A percentile compares a stretch with the other conserved stretches of the same genome.
Evolutionary conservation across 495 filamentous ascomycete genomes (phyloP).

Genomic region (Amniculicola lignicola): DNA sequence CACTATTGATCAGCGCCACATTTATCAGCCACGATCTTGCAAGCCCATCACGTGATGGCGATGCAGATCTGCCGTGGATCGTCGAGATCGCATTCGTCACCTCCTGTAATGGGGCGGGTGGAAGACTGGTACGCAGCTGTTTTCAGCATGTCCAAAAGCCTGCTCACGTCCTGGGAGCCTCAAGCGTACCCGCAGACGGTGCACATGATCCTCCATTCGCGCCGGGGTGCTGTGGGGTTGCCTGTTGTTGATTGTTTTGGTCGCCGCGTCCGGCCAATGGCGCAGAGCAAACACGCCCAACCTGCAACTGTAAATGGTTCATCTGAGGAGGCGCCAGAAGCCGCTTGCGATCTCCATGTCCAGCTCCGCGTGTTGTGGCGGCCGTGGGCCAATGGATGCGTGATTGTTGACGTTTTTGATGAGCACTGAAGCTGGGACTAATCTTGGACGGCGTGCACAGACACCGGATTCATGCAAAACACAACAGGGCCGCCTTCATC

Average conservation of each 20-base stretch:
- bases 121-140: too few species aligned
- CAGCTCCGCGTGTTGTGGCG: not conserved
- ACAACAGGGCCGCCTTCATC: conserved; percentile 11
- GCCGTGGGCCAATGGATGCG: conserved; percentile 9
- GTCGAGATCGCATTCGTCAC: too few species aligned
- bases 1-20: too few species aligned
- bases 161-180: too few species aligned
- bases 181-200: too few species aligned
- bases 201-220: too few species aligned
- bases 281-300: not conserved
- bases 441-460: not conserved
- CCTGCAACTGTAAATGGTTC: too few species aligned
- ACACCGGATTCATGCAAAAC: conserved; percentile 20
- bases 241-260: not conserved
- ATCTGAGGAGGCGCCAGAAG: too few species aligned
- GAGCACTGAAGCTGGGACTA: not conserved
- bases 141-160: too few species aligned
- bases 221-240: not conserved
- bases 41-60: not conserved
- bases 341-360: too few species aligned
- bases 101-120: too few species aligned
- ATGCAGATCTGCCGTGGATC: not conserved
- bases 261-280: conserved; percentile 4
- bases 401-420: not conserved
- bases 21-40: too few species aligned